phyloP scores from a whole-genome alignment of 2,329 filamentous ascomycete species.

The Monilinia polystroma region DNA sequence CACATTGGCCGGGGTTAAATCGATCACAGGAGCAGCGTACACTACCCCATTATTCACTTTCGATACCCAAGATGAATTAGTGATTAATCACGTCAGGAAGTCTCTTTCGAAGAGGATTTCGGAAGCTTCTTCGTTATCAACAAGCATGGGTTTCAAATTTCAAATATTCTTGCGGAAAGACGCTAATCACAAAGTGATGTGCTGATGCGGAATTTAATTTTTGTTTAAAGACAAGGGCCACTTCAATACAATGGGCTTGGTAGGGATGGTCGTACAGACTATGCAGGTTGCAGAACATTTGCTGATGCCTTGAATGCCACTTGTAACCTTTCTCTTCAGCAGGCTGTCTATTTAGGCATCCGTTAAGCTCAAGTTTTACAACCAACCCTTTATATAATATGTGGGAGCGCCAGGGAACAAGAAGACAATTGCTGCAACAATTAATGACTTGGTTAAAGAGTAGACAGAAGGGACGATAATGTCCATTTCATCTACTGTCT shows the following conservation, averaged over 20 bases:
- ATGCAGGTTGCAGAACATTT: background rate
- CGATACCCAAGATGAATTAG: conserved; percentile 5
- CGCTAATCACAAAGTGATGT: background rate
- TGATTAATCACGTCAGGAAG: background rate
- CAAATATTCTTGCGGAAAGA: background rate
- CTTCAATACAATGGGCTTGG: background rate
- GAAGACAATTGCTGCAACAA: background rate
- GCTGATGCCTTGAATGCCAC: conserved; percentile 23
- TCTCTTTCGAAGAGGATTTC: background rate
- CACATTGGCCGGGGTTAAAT: background rate
- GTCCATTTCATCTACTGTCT: background rate
- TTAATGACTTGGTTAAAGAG: background rate
- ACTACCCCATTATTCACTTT: background rate
- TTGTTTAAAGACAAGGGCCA: background rate
- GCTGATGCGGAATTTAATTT: conserved; percentile 3
- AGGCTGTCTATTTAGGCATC: conserved; percentile 16
- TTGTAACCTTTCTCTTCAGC: background rate
- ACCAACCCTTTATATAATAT: background rate
- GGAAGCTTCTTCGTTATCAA: conserved; percentile 4
- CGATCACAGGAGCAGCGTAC: conserved; percentile 1
- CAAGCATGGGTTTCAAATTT: background rate
- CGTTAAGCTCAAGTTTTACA: background rate
- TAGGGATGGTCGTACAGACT: conserved; percentile 14
- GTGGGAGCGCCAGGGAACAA: background rate
- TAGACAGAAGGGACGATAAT: background rate